Evolutionary conservation across 1,284 basidiomycete species (phyloP), one percentile per base, ranked within the genome.

Genomic region (Cryptococcus sp.): DNA sequence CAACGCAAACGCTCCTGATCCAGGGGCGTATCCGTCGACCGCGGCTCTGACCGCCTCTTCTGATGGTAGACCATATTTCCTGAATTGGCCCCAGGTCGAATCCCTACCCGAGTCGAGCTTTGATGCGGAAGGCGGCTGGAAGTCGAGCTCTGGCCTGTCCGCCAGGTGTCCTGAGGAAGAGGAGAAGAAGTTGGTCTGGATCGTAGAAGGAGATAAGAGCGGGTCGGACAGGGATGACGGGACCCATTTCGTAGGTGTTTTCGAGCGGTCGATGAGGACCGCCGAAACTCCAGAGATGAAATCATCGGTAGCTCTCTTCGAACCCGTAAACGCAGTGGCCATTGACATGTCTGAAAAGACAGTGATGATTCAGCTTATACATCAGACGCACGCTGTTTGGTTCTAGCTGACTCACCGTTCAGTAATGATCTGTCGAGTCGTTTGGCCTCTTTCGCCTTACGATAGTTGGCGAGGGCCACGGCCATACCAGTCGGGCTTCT

Each of bases 401-500:
- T 35, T 5, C 13, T 10, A 35, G 31, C 31, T 35, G 84, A 84
- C 70, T 89, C 80, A 75, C 94, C 93, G 86, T 90, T 91, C 66
- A 88, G 80, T 60, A 96, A 81, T 5, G 85, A 86, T 59, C 89
- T 82, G 22, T 84, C 81, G 48, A 96, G 81, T 17, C 82, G 62
- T 62, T 71, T 77, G 78, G 87, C 80, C 3, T 80, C 76, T 70
- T 82, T 85, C 16, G 90, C 92, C 61, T 82, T 81, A 52, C 89
- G 85, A 62, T 93, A 84, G 13, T 90, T 89, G 67, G 84, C 80
- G 19, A 97, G 81, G 19, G 93, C 86, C 27, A 97, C 88, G 72
- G 89, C 91, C 70, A 96, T 82, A 69, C 91, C 93, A 2, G 93
- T 95, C 4, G 93, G 93, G 74, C 91, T 93, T 53, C 91, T 86